A percentile compares a stretch with the other conserved stretches of the same genome.
Evolutionary conservation across 78 protist species (phyloP).

Genomic region (Dictyostelium brefeldianum): DNA sequence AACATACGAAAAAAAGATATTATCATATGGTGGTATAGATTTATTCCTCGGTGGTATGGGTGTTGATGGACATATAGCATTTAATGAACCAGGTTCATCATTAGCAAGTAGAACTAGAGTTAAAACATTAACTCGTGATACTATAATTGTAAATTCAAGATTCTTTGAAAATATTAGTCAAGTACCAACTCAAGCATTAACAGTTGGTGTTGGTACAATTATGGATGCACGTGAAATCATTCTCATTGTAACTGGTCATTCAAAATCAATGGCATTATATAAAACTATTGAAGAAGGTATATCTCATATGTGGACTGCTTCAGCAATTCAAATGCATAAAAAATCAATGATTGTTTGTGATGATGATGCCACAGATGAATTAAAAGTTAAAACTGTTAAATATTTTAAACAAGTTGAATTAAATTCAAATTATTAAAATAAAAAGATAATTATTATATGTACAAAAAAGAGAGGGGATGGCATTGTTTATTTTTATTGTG

Average conservation of each 20-base stretch:
- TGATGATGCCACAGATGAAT: constrained; percentile 90
- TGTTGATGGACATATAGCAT: constrained; percentile 96
- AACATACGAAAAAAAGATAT: constrained; percentile 82
- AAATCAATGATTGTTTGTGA: constrained; percentile 89
- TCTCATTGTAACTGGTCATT: constrained; percentile 88
- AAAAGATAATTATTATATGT: neutral
- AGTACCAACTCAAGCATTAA: constrained; percentile 94
- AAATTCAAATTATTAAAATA: constrained; percentile 12
- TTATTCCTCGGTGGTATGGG: constrained; percentile 95
- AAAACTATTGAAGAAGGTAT: constrained; percentile 88
- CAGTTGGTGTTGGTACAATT: constrained; percentile 96
- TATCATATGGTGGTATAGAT: constrained; percentile 89
- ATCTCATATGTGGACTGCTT: constrained; percentile 92
- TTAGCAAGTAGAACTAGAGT: constrained; percentile 89
- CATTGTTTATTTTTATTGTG: neutral
- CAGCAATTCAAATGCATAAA: constrained; percentile 83
- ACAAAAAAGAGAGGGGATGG: neutral
- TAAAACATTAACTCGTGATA: constrained; percentile 89
- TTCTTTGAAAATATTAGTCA: constrained; percentile 90
- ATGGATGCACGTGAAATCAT: constrained; percentile 91
- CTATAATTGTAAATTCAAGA: constrained; percentile 88
- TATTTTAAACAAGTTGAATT: constrained; percentile 87
- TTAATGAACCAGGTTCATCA: constrained; percentile 96
- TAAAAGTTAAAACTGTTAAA: constrained; percentile 89
- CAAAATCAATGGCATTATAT: constrained; percentile 89